Conservation (phyloP, 805 yeast genomes). For the Zygosaccharomyces lentus region DNA sequence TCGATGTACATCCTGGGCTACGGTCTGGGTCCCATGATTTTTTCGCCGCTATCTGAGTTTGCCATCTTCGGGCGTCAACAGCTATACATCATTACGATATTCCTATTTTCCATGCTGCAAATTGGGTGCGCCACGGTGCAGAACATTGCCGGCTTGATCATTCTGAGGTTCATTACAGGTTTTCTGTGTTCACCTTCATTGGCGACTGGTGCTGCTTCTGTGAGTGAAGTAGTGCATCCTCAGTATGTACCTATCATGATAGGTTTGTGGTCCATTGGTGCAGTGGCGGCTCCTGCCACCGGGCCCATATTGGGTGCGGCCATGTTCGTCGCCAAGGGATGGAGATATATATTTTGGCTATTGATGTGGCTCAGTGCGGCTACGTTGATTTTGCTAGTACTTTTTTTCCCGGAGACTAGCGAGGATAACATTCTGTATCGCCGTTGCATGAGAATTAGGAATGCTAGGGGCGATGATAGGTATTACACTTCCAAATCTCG, state of each 20-base stretch:
- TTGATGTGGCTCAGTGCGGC: conserved; percentile 41
- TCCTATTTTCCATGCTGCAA: conserved; percentile 48
- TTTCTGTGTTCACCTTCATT: conserved; percentile 54
- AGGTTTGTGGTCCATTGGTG: conserved; percentile 50
- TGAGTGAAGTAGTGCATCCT: conserved; percentile 45
- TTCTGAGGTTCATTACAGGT: conserved; percentile 51
- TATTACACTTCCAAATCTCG: conserved; percentile 32
- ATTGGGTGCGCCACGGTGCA: conserved; percentile 51
- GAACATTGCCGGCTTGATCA: conserved; percentile 47
- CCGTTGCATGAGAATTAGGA: conserved; percentile 46
- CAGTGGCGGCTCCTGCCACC: conserved; percentile 50
- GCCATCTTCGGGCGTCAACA: conserved; percentile 50
- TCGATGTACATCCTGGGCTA: conserved; percentile 56
- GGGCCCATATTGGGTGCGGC: conserved; percentile 59
- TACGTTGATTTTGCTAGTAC: conserved; percentile 35
- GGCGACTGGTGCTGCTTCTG: conserved; percentile 55
- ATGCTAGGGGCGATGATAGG: conserved; percentile 44
- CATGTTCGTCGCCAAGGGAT: conserved; percentile 42
- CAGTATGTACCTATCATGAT: conserved; percentile 45
- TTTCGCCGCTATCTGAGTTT: conserved; percentile 56
- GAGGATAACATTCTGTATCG: conserved; percentile 42
- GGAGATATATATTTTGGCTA: conserved; percentile 57
- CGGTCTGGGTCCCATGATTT: conserved; percentile 56
- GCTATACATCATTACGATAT: conserved; percentile 44
- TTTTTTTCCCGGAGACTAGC: conserved; percentile 48